Percentiles rank a stretch among this genome's conserved stretches.
Evolutionary conservation across 306 rosid species (phyloP).

Genomic region (Mimosa bimucronata): DNA sequence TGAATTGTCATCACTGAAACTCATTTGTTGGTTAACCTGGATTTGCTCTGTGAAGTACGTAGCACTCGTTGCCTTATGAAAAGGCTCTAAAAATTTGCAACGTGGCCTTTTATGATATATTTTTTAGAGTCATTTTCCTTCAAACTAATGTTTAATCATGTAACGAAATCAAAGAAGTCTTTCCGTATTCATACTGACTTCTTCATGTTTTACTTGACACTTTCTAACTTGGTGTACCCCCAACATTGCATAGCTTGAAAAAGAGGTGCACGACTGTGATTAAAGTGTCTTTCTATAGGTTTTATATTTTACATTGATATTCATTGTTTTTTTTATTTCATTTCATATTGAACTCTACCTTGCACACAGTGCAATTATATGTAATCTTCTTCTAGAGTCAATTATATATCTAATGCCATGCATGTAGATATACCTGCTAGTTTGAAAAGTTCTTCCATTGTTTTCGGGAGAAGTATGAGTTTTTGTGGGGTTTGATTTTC

Average conservation of each 20-base stretch:
- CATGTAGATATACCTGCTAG: constrained; percentile 64
- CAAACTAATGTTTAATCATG: not conserved
- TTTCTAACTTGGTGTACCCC: no score
- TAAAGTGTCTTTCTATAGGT: not conserved
- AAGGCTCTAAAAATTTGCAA: not conserved
- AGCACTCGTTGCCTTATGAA: not conserved
- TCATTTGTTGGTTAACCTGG: constrained; percentile 1
- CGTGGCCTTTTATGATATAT: not conserved
- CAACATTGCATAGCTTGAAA: not conserved
- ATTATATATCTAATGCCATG: constrained; percentile 39
- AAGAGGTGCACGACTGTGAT: not conserved
- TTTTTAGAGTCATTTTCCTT: not conserved
- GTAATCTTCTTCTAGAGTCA: constrained; percentile 17
- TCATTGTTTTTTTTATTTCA: not conserved
- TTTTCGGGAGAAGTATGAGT: constrained; percentile 72
- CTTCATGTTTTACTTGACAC: not conserved
- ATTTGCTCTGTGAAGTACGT: not conserved
- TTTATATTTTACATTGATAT: not conserved
- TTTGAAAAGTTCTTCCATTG: constrained; percentile 65
- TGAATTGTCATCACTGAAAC: not conserved
- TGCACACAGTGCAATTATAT: not conserved
- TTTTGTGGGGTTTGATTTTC: constrained; percentile 52
- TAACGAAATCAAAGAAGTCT: not conserved
- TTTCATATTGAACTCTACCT: not conserved
- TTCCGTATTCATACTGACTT: not conserved